These are phyloP conservation scores for Puccinia hordei DNA, from an alignment of 1,284 basidiomycete species.

Conservation along the genomic window DNA sequence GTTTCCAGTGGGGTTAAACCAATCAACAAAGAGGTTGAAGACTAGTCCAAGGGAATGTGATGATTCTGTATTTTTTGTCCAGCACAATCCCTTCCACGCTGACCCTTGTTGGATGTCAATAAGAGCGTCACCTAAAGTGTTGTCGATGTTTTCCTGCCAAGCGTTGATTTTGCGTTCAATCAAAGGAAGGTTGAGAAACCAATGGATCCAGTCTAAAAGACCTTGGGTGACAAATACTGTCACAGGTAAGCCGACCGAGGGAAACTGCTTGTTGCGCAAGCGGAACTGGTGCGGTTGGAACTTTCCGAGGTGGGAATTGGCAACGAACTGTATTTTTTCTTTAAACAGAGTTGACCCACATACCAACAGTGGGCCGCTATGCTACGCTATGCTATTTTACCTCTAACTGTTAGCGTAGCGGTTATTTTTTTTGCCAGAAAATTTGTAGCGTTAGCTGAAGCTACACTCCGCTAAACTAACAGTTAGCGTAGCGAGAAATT, in stretches of 20 bases:
- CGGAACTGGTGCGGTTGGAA: neutral
- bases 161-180: neutral
- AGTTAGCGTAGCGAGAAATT: too few species aligned
- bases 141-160: neutral
- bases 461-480: too few species aligned
- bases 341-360: neutral
- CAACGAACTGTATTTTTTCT: neutral
- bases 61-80: neutral
- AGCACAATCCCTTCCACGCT: neutral
- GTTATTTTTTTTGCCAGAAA: too few species aligned
- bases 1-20: slow-evolving; percentile 8
- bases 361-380: too few species aligned
- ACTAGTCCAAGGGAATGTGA: slow-evolving; percentile 17
- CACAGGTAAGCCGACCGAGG: neutral
- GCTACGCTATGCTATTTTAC: too few species aligned
- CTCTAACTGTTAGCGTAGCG: too few species aligned
- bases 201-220: neutral
- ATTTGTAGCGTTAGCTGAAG: too few species aligned
- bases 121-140: neutral
- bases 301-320: neutral
- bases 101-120: slow-evolving; percentile 7
- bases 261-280: neutral
- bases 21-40: slow-evolving; percentile 6
- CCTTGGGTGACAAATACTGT: neutral
- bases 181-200: neutral